phyloP scores from a whole-genome alignment of 768 basidiomycete species.

The Boletellus ananiceps region DNA sequence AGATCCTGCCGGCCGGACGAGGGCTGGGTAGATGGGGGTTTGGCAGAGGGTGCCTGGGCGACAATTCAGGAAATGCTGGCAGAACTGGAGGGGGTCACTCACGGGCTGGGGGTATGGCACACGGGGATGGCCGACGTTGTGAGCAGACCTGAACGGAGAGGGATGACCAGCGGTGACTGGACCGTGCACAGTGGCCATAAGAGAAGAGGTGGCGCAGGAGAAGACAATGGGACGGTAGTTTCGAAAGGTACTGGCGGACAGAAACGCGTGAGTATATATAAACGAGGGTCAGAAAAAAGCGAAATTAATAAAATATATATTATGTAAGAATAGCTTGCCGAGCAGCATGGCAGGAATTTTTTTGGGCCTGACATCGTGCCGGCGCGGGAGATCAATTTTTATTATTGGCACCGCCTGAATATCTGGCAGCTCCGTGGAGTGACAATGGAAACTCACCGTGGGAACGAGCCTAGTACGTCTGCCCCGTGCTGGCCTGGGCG shows the following conservation, averaged over 20 bases:
- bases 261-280: slow-evolving; percentile 23
- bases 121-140: slow-evolving; percentile 27
- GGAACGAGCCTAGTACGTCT: slow-evolving; percentile 14
- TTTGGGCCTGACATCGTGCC: slow-evolving; percentile 21
- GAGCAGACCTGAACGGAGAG: slow-evolving; percentile 25
- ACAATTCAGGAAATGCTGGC: neutral
- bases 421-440: slow-evolving; percentile 20
- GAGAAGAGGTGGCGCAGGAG: slow-evolving; percentile 17
- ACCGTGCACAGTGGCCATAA: slow-evolving; percentile 32
- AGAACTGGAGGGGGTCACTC: slow-evolving; percentile 7
- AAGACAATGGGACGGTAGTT: slow-evolving; percentile 7
- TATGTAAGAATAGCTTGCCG: slow-evolving; percentile 25
- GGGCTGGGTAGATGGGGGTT: slow-evolving; percentile 31
- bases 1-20: slow-evolving; percentile 20
- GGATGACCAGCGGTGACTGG: slow-evolving; percentile 26
- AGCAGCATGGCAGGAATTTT: slow-evolving; percentile 16
- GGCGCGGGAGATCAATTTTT: slow-evolving; percentile 24
- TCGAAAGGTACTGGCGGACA: slow-evolving; percentile 13
- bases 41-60: slow-evolving; percentile 23
- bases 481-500: slow-evolving; percentile 7
- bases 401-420: slow-evolving; percentile 28
- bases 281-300: neutral
- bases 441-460: slow-evolving; percentile 34
- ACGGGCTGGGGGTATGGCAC: slow-evolving; percentile 28
- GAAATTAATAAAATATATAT: neutral